phyloP scores from a whole-genome alignment of 148 eudicot species.

The Amaranthus cruentus region DNA sequence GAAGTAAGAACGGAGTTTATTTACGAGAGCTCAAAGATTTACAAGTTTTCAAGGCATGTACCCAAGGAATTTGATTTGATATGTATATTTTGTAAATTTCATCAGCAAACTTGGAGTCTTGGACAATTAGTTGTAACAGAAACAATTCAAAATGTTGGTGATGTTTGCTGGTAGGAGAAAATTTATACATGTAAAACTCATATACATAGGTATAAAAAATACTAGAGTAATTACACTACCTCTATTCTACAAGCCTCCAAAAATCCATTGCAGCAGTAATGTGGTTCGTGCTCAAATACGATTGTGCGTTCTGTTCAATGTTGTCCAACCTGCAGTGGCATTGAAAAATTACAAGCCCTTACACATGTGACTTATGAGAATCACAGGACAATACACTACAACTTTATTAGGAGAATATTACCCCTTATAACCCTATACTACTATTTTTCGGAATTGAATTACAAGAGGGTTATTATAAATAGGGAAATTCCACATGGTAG shows the following conservation, averaged over 20 bases:
- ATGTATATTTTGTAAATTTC: constrained; percentile 7
- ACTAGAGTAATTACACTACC: not conserved
- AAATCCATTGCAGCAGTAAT: constrained; percentile 58
- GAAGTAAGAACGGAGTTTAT: not conserved
- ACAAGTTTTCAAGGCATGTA: not conserved
- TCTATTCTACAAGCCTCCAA: constrained; percentile 30
- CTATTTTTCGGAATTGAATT: too few species aligned
- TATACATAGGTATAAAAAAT: constrained; percentile 1
- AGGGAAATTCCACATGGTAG: too few species aligned
- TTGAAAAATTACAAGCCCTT: not conserved
- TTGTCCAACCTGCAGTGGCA: constrained; percentile 55
- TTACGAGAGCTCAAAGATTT: not conserved
- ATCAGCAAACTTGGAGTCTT: constrained; percentile 11
- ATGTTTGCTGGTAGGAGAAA: constrained; percentile 13
- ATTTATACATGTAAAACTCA: not conserved
- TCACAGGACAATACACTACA: not conserved
- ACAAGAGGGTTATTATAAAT: too few species aligned
- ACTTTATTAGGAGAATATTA: not conserved
- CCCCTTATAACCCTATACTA: too few species aligned
- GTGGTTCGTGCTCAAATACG: constrained; percentile 62
- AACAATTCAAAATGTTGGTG: constrained; percentile 13
- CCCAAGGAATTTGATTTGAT: not conserved
- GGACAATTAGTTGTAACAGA: constrained; percentile 8
- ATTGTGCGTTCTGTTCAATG: constrained; percentile 74
- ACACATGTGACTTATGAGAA: not conserved